A percentile compares a stretch with the other conserved stretches of the same genome.
These are phyloP conservation scores for Apiospora kogelbergensis DNA, from an alignment of 2,329 filamentous ascomycete species.

Conservation along the genomic window DNA sequence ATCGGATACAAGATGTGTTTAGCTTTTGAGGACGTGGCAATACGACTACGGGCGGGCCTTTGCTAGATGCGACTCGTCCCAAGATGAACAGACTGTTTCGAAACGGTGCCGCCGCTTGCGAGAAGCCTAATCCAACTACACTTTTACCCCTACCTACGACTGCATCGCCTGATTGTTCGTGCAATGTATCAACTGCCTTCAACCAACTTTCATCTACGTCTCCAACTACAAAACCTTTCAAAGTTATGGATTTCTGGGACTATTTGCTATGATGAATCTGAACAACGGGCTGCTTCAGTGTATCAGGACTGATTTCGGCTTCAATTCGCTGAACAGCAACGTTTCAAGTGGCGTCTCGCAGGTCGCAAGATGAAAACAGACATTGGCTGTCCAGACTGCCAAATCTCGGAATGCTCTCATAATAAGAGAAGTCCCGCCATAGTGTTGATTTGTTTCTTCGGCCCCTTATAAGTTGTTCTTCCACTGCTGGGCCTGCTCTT, in stretches of 20 bases:
- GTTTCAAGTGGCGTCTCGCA: neutral
- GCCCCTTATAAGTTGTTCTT: too few species aligned
- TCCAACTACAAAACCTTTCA: neutral
- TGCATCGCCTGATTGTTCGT: neutral
- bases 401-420: neutral
- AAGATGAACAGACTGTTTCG: neutral
- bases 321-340: neutral
- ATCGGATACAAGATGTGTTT: neutral
- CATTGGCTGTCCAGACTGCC: neutral
- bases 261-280: neutral
- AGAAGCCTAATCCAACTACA: neutral
- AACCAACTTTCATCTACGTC: too few species aligned
- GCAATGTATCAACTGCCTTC: neutral
- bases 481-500: too few species aligned
- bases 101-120: neutral
- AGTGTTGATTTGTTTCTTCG: neutral
- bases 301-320: neutral
- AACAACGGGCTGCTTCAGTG: neutral
- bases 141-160: neutral
- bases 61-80: neutral
- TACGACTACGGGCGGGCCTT: neutral
- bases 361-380: neutral
- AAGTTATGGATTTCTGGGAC: neutral
- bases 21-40: neutral
- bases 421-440: neutral